Conservation (phyloP, 2,329 filamentous ascomycete genomes). For the Metarhizium rileyi region DNA sequence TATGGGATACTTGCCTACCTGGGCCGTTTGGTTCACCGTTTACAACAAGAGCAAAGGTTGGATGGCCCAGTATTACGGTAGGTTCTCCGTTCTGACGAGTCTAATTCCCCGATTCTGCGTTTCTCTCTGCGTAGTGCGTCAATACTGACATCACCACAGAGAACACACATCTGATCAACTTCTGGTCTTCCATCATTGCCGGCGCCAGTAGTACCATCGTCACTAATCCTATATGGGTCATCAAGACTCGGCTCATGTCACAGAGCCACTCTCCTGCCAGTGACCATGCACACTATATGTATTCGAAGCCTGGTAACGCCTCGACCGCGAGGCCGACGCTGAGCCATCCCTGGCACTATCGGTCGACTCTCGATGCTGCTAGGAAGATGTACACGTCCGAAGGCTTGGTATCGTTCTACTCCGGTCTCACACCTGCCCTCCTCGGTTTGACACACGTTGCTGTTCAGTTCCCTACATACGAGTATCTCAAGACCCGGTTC, state of each 20-base stretch:
- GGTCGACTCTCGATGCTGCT: constrained; percentile 79
- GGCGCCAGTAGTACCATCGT: constrained; percentile 87
- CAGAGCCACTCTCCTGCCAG: constrained; percentile 53
- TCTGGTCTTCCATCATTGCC: constrained; percentile 83
- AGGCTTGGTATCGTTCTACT: constrained; percentile 86
- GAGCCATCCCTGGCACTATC: constrained; percentile 81
- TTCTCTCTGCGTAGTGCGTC: neutral
- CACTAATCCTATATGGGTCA: constrained; percentile 98
- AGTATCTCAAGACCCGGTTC: constrained; percentile 83
- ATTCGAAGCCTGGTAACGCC: constrained; percentile 41
- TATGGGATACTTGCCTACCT: constrained; percentile 90
- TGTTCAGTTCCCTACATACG: constrained; percentile 94
- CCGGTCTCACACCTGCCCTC: constrained; percentile 82
- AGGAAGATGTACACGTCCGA: constrained; percentile 93
- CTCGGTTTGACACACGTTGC: constrained; percentile 91
- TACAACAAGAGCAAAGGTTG: constrained; percentile 82
- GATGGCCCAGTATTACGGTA: constrained; percentile 58
- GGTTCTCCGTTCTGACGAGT: constrained; percentile 4
- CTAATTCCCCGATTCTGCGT: neutral
- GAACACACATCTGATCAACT: constrained; percentile 68
- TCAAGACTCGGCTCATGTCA: constrained; percentile 97
- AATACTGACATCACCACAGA: constrained; percentile 32
- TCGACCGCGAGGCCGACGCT: constrained; percentile 45
- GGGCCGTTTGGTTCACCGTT: constrained; percentile 96
- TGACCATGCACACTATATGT: constrained; percentile 33